Base-by-base conservation (phyloP, 2,329 filamentous ascomycete genomes). In the Trichophyton equinum region DNA sequence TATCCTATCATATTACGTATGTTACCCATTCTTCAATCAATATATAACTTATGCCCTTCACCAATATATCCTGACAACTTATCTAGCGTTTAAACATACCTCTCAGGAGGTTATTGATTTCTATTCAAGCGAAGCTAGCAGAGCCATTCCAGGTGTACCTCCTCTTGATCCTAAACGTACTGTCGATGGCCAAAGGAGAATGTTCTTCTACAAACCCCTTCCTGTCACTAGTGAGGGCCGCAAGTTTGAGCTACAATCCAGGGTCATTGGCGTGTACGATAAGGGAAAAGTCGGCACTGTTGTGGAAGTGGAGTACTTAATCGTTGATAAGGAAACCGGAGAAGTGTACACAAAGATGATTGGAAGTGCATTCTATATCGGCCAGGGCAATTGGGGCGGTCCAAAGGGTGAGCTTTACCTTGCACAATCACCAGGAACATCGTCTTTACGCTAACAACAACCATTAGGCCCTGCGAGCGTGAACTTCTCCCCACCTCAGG, bases 221-320 rank as follows among this genome's bases (percentile, higher is more conserved):
- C 90, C 90, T 11, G 75, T 85, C 0, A 82, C 82, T 5, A 91
- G 86, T 44, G 84, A 79, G 9, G 89, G 89, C 63, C 79, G 79
- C 65, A 83, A 82, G 65, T 94, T 95, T 73, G 87, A 94, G 78
- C 76, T 88, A 64, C 82, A 87, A 67, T 85, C 81, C 69, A 91
- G 87, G 71, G 87, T 95, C 25, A 74, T 95, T 20, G 90, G 89
- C 58, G 88, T 95, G 42, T 95, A 94, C 73, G 90, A 95, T 77
- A 95, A 95, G 79, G 90, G 90, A 68, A 87, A 88, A 66, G 83
- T 89, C 0, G 88, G 88, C 61, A 88, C 86, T 8, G 89, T 95
- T 1, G 79, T 94, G 44, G 89, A 95, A 75, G 87, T 84, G 3
- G 87, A 95, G 78, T 82, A 84, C 64, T 80, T 87, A 60, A 81